These are phyloP conservation scores for Russula olivacea DNA, from an alignment of 768 basidiomycete genomes.

Conservation along the genomic window DNA sequence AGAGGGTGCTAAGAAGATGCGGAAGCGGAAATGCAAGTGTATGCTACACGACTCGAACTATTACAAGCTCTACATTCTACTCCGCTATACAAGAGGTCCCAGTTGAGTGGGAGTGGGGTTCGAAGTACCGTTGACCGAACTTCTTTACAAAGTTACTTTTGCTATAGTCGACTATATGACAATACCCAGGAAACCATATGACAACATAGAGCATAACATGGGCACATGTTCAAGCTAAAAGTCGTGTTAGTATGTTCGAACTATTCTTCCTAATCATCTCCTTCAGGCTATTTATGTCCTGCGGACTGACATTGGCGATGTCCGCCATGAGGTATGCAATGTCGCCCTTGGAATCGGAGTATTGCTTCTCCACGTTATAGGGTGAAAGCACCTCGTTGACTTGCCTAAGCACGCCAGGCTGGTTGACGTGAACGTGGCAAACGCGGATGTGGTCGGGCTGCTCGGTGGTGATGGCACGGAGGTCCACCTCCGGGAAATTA, in stretches of 20 bases:
- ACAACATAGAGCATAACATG: neutral
- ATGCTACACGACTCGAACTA: slow-evolving; percentile 11
- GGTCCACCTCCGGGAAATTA: slow-evolving; percentile 98
- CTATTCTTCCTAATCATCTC: slow-evolving; percentile 71
- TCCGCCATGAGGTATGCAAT: slow-evolving; percentile 96
- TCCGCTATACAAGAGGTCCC: slow-evolving; percentile 10
- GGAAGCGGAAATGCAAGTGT: neutral
- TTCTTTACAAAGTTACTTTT: neutral
- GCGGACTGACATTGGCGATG: slow-evolving; percentile 81
- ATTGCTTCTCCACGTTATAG: slow-evolving; percentile 99
- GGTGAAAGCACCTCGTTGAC: slow-evolving; percentile 93
- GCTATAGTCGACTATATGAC: neutral
- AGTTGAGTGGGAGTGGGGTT: slow-evolving; percentile 21
- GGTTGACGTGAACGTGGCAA: slow-evolving; percentile 93
- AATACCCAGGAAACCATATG: neutral
- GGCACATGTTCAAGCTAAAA: slow-evolving; percentile 50
- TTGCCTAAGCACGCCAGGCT: slow-evolving; percentile 88
- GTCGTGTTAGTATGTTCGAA: slow-evolving; percentile 85
- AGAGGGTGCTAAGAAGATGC: slow-evolving; percentile 29
- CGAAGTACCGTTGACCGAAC: slow-evolving; percentile 14
- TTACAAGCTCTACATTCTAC: slow-evolving; percentile 18
- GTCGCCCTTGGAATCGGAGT: slow-evolving; percentile 93
- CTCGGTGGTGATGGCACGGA: slow-evolving; percentile 84
- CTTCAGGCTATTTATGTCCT: slow-evolving; percentile 72
- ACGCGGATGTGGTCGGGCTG: slow-evolving; percentile 78